Evolutionary conservation across 225 moss, liverwort and hornwort species (phyloP).

Genomic region (Rhytidiadelphus loreus): DNA sequence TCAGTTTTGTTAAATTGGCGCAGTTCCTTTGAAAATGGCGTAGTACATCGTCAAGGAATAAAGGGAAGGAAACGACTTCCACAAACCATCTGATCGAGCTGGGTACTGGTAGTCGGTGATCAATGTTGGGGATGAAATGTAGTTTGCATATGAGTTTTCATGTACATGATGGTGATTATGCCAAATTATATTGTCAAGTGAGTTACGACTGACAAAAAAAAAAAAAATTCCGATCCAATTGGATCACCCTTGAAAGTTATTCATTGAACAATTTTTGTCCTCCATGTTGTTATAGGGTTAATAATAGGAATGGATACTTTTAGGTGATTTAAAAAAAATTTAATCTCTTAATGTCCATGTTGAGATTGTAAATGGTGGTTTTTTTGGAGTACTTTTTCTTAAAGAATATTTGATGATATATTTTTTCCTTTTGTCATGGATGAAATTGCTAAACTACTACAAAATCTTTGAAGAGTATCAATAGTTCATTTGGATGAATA

Average conservation of each 20-base stretch:
- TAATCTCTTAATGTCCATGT: fast-evolving
- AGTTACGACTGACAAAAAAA: too few relatives aligned
- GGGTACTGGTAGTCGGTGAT: too few relatives aligned
- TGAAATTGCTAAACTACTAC: neutral
- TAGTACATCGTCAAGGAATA: neutral
- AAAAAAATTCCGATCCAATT: neutral
- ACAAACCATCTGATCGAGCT: too few relatives aligned
- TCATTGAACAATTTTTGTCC: neutral
- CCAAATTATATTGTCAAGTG: neutral
- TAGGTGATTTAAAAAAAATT: too few relatives aligned
- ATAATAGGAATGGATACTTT: neutral
- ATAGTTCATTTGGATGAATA: neutral
- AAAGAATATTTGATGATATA: too few relatives aligned
- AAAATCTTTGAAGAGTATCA: neutral
- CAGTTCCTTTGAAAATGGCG: neutral
- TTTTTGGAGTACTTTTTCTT: fast-evolving
- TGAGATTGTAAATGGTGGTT: neutral
- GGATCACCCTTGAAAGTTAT: neutral
- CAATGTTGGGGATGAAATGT: neutral
- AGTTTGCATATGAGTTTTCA: neutral
- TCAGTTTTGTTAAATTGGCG: neutral
- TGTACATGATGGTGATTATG: neutral
- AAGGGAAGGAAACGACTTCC: neutral
- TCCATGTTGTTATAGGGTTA: neutral
- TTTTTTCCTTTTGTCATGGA: neutral